Conservation (phyloP, 129 eudicot species). For the Deinandra increscens region DNA sequence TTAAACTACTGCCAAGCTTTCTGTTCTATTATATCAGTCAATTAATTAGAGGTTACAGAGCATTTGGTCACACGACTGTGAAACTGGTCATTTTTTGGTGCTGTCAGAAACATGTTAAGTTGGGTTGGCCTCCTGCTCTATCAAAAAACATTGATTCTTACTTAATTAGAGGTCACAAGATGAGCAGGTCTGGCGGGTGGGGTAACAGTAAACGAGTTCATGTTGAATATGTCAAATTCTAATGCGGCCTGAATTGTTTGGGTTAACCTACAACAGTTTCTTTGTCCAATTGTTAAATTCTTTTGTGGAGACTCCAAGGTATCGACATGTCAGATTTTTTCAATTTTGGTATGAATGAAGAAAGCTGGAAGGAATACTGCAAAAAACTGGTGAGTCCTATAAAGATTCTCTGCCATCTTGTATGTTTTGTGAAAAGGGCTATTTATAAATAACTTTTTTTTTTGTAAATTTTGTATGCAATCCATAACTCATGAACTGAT, state of each 20-base stretch:
- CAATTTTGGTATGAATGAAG: constrained; percentile 93
- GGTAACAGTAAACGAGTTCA: neutral
- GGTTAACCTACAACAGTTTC: neutral
- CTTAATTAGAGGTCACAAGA: constrained; percentile 9
- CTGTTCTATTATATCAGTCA: constrained; percentile 5
- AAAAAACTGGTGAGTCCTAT: constrained; percentile 73
- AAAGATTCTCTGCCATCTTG: neutral
- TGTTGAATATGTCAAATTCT: neutral
- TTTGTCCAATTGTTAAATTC: neutral
- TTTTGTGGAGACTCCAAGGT: constrained; percentile 82
- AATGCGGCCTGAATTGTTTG: constrained; percentile 5
- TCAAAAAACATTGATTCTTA: constrained; percentile 3
- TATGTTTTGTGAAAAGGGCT: constrained; percentile 12
- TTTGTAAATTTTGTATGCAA: constrained; percentile 13
- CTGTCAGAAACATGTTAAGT: neutral
- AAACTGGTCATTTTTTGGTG: neutral
- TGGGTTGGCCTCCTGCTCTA: neutral
- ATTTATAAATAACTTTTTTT: neutral
- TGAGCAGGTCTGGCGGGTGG: neutral
- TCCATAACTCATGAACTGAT: constrained; percentile 14
- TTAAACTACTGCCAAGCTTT: constrained; percentile 8
- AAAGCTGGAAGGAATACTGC: constrained; percentile 93
- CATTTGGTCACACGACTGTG: neutral
- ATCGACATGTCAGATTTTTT: constrained; percentile 81
- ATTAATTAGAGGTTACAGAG: constrained; percentile 3